Conservation (phyloP, 83 land plant genomes). For the Picea abies region DNA sequence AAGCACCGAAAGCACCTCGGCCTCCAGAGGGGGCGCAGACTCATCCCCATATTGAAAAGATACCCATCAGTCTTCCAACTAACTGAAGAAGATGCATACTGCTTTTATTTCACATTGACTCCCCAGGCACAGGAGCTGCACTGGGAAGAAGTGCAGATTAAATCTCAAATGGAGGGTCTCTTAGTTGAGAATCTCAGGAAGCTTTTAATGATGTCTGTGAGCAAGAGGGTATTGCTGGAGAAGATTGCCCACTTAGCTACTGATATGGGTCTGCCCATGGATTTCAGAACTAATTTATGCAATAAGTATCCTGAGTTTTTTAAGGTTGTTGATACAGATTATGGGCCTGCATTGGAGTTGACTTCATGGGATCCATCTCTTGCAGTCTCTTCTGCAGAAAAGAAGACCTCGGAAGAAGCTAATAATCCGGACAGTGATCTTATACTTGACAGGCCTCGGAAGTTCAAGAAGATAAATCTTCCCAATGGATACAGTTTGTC, state of each 20-base stretch:
- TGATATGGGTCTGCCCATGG: conserved; percentile 74
- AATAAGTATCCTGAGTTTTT: conserved; percentile 54
- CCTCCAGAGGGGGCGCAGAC: conserved; percentile 36
- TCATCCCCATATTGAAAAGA: conserved; percentile 56
- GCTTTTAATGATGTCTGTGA: conserved; percentile 77
- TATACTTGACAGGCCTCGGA: conserved; percentile 56
- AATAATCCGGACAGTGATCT: conserved; percentile 7
- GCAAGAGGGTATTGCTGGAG: conserved; percentile 46
- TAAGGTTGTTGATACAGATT: conserved; percentile 54
- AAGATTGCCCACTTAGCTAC: conserved; percentile 68
- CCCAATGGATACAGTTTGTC: conserved; percentile 62
- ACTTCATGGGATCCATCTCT: conserved; percentile 54
- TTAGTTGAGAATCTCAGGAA: conserved; percentile 70
- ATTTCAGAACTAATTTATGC: conserved; percentile 67
- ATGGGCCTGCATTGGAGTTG: conserved; percentile 80
- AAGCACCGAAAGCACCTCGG: conserved; percentile 54
- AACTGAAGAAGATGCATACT: conserved; percentile 27
- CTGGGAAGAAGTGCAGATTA: conserved; percentile 36
- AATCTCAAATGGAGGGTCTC: conserved; percentile 21
- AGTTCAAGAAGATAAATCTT: conserved; percentile 50
- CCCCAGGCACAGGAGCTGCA: conserved; percentile 54
- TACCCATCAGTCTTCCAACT: conserved; percentile 70
- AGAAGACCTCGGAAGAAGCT: conserved; percentile 15
- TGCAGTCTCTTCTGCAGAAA: conserved; percentile 47
- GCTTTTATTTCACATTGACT: conserved; percentile 39